phyloP scores from a whole-genome alignment of 1,284 basidiomycete genomes.

The Ganoderma meredithae region DNA sequence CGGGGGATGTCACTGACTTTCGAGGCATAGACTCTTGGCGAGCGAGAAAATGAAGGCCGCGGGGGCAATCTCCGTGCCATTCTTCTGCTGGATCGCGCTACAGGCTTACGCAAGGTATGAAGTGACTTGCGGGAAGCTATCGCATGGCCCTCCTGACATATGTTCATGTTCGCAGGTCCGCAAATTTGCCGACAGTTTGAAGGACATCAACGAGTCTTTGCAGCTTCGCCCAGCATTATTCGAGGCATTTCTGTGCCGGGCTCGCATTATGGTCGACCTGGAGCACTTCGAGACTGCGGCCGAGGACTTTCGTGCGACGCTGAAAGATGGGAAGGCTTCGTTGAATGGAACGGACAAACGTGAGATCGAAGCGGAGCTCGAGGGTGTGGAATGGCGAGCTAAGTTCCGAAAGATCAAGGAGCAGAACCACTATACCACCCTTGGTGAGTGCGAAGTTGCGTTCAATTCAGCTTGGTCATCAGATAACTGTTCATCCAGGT shows the following conservation, averaged over 20 bases:
- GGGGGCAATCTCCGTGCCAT: constrained; percentile 28
- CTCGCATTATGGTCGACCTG: constrained; percentile 25
- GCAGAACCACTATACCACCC: constrained; percentile 26
- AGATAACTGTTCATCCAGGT: constrained; percentile 8
- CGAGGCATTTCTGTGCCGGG: constrained; percentile 23
- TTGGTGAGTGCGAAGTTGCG: constrained; percentile 18
- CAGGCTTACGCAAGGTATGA: constrained; percentile 24
- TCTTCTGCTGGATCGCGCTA: constrained; percentile 26
- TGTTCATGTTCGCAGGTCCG: constrained; percentile 11
- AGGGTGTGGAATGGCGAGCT: constrained; percentile 1
- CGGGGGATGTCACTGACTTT: constrained; percentile 8
- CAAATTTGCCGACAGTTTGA: constrained; percentile 22
- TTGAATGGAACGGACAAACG: not conserved
- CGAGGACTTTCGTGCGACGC: constrained; percentile 21
- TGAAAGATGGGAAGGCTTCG: constrained; percentile 7
- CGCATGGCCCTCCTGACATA: not conserved
- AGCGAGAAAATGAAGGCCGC: constrained; percentile 23
- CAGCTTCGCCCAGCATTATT: constrained; percentile 17
- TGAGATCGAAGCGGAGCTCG: constrained; percentile 9
- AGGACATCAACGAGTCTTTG: constrained; percentile 23
- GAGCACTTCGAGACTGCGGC: constrained; percentile 29
- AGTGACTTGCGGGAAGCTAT: not conserved
- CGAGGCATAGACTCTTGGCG: constrained; percentile 12
- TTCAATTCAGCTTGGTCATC: no score
- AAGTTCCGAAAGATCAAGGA: constrained; percentile 12